Evolutionary conservation across 257 asterid genomes (phyloP), one percentile per base, ranked within the genome.

Genomic region (Primulina huaijiensis): DNA sequence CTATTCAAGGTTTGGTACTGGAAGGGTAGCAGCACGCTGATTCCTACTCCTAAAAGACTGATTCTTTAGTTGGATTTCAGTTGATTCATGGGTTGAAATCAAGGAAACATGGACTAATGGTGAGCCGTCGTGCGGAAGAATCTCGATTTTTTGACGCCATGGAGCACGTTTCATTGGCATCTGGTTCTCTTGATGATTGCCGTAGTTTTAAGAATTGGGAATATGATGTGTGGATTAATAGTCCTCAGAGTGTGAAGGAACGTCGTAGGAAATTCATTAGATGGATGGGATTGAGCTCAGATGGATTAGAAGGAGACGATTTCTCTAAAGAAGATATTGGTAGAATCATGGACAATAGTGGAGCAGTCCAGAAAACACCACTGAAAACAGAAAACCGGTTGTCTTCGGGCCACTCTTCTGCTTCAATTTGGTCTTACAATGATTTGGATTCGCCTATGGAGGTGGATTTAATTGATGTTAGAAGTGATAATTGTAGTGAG

Each of bases 211-310:
- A 77, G 60, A 75, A 77, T 75, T 38, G 75, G 76, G 85, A 77
- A 6, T 90, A 87, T 67, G 87, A 84, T 77, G 69, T 84, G 70
- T 92, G 98, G 98, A 56, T 79, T 56, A 79, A 81, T 50, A 74
- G 84, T 67, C 95, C 96, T 12, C 84, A 74, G 65, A 92, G 97
- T 76, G 92, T 92, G 73, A 62, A 64, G 33, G 96, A 92, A 78
- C 84, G 98, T 2, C 75, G 98, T 4, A 78, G 75, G 71, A 78
- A 86, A 53, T 92, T 92, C 75, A 68, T 83, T 37, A 78, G 80
- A 21, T 78, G 84, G 88, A 79, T 92, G 85, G 89, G 87, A 33
- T 76, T 77, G 63, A 71, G 61, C 65, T 40, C 81, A 9, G 83
- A 82, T 67, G 75, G 60, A 25, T 31, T 29, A 6, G 66, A 67